phyloP scores from a whole-genome alignment of 2,329 filamentous ascomycete genomes.

The Paraconiothyrium sp. region DNA sequence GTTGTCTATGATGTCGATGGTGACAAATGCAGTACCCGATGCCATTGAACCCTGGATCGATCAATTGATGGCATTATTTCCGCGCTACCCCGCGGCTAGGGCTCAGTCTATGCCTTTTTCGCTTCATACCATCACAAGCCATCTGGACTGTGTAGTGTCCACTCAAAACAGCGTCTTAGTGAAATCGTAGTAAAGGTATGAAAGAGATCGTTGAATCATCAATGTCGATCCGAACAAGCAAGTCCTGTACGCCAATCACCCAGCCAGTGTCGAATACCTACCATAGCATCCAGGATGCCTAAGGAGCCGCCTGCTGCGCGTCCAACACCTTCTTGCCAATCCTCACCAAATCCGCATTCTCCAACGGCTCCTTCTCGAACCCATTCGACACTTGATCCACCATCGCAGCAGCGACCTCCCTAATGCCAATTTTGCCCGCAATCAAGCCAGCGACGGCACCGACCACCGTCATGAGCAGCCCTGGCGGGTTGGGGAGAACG shows the following conservation, averaged over 20 bases:
- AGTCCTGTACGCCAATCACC: neutral
- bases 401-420: conserved; percentile 12
- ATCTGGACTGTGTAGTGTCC: neutral
- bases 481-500: conserved; percentile 9
- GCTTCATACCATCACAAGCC: neutral
- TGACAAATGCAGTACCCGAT: neutral
- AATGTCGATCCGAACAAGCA: neutral
- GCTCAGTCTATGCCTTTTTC: neutral
- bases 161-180: neutral
- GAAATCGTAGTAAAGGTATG: neutral
- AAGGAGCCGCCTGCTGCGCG: neutral
- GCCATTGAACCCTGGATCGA: neutral
- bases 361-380: conserved; percentile 16
- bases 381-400: conserved; percentile 12
- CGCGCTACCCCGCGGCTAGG: conserved; percentile 5
- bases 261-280: neutral
- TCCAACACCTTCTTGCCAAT: conserved; percentile 10
- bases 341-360: conserved; percentile 13
- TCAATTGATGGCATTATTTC: neutral
- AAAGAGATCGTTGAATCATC: neutral
- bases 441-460: conserved; percentile 7
- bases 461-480: conserved; percentile 5
- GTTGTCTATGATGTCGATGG: conserved; percentile 4
- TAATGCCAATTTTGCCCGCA: conserved; percentile 5
- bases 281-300: too few relatives aligned